Evolutionary conservation across 495 filamentous ascomycete species (phyloP).

Genomic region (Massariosphaeria phaeospora): DNA sequence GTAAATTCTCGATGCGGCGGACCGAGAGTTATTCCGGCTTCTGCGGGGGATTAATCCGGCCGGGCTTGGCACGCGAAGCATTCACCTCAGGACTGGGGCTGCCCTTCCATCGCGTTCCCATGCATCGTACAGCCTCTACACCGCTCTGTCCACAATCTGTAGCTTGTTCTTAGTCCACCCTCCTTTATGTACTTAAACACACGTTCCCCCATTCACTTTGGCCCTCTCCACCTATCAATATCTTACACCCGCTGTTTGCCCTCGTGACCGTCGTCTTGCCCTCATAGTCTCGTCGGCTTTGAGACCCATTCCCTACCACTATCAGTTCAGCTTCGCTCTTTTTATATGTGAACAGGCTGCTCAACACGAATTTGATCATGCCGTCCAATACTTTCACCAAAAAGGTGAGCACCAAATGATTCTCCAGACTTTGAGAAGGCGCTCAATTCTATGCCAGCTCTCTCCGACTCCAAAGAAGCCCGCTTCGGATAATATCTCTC

Average conservation of each 20-base stretch:
- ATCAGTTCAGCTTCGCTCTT: background rate
- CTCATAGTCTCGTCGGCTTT: background rate
- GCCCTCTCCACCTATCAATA: background rate
- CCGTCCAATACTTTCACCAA: conserved; percentile 23
- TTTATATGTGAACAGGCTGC: too few species aligned
- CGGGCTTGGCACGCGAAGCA: too few species aligned
- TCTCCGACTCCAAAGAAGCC: conserved; percentile 13
- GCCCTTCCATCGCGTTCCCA: conserved; percentile 13
- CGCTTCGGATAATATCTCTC: conserved; percentile 4
- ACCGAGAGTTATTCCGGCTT: too few species aligned
- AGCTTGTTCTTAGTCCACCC: conserved; percentile 2
- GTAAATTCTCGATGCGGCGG: too few species aligned
- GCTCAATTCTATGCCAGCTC: conserved; percentile 8
- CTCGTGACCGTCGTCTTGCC: conserved; percentile 17
- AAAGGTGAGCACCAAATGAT: conserved; percentile 17
- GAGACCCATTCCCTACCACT: background rate
- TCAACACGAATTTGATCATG: conserved; percentile 25
- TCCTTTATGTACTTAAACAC: conserved; percentile 22
- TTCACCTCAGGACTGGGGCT: too few species aligned
- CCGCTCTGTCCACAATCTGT: background rate
- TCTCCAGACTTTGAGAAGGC: background rate
- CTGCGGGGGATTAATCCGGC: too few species aligned
- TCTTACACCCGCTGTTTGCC: background rate
- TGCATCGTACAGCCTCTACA: conserved; percentile 18
- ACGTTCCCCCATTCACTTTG: background rate